phyloP scores from a whole-genome alignment of 257 asterid species.

The Petunia axillaris region DNA sequence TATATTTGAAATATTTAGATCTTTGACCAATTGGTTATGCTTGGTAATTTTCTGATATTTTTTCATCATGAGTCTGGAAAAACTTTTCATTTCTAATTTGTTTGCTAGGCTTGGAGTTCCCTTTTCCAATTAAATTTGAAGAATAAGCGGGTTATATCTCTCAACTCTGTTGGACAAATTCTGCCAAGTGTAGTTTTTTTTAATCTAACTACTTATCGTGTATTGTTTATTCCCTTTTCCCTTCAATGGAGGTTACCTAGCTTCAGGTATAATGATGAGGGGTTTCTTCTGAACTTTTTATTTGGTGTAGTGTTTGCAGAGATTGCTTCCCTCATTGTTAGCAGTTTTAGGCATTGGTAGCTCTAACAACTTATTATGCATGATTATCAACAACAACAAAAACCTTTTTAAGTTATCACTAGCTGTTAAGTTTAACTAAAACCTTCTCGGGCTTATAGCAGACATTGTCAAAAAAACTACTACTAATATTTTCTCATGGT shows the following conservation, averaged over 20 bases:
- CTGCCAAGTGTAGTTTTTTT: too few relatives aligned
- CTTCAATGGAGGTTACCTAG: neutral
- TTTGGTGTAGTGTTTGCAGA: neutral
- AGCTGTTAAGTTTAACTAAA: neutral
- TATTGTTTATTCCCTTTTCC: neutral
- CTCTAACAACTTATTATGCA: neutral
- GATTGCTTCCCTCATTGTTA: neutral
- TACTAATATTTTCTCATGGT: neutral
- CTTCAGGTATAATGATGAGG: neutral
- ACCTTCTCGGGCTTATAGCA: neutral
- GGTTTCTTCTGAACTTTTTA: neutral
- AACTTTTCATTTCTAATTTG: neutral
- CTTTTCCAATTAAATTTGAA: neutral
- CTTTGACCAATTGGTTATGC: neutral
- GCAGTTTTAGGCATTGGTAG: neutral
- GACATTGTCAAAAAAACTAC: neutral
- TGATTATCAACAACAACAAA: neutral
- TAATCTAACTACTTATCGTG: neutral
- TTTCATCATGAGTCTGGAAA: neutral
- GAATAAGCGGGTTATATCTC: neutral
- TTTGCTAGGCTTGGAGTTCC: neutral
- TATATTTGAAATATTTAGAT: neutral
- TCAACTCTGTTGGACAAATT: neutral
- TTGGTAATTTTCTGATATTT: neutral
- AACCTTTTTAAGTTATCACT: neutral